Evolutionary conservation across 1,139 yeast species (phyloP).

Genomic region (Kurtzmaniella natalensis): DNA sequence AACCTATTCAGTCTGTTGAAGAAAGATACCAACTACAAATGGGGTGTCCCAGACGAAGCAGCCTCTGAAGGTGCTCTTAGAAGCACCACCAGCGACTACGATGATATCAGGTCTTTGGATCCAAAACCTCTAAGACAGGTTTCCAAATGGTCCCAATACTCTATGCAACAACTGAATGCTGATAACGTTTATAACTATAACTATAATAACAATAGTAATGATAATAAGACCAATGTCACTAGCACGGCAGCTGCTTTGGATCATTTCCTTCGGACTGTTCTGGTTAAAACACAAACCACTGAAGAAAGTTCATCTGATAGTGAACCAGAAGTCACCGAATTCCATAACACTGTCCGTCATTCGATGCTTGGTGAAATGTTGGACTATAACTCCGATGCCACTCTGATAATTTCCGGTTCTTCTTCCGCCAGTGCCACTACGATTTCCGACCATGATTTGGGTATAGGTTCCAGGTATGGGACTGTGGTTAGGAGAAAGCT

Average conservation of each 20-base stretch:
- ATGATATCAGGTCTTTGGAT: constrained; percentile 2
- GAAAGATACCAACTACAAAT: constrained; percentile 10
- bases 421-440: neutral
- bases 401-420: constrained; percentile 5
- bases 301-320: constrained; percentile 9
- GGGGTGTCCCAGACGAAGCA: constrained; percentile 2
- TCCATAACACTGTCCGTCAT: constrained; percentile 25
- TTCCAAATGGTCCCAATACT: neutral
- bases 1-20: constrained; percentile 28
- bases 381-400: constrained; percentile 35
- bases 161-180: neutral
- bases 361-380: constrained; percentile 46
- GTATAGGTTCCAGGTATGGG: constrained; percentile 6
- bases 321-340: constrained; percentile 18
- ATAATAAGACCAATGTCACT: too few species aligned
- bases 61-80: neutral
- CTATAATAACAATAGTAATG: too few species aligned
- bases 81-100: constrained; percentile 2
- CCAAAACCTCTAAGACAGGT: neutral
- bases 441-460: constrained; percentile 6
- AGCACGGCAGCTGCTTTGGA: neutral
- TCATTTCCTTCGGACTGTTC: constrained; percentile 2
- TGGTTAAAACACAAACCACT: constrained; percentile 3
- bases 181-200: too few species aligned
- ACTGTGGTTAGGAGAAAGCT: constrained; percentile 5